Evolutionary conservation across 176 grass and related monocot genomes (phyloP).

Genomic region (Ananas comosus): DNA sequence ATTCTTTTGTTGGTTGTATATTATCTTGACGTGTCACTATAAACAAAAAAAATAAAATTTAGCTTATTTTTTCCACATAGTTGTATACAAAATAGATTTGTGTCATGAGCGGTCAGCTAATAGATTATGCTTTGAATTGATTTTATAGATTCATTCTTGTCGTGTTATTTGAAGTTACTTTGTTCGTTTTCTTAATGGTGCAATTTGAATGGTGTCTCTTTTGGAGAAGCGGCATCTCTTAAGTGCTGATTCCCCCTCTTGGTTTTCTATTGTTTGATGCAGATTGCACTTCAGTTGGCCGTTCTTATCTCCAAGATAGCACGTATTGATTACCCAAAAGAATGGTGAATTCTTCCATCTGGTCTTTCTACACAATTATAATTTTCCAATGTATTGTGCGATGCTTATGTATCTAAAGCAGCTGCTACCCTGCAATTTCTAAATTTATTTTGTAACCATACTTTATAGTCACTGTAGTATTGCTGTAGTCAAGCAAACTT

Average conservation of each 20-base stretch:
- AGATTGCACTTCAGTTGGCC: conserved; percentile 89
- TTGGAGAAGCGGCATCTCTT: neutral
- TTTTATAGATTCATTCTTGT: neutral
- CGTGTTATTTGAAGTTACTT: neutral
- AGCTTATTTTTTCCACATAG: neutral
- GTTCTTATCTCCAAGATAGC: conserved; percentile 97
- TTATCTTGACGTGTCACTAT: neutral
- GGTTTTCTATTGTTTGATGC: conserved; percentile 13
- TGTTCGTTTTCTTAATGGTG: neutral
- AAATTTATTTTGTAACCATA: too few relatives aligned
- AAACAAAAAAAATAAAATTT: neutral
- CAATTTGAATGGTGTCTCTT: neutral
- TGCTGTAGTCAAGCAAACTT: too few relatives aligned
- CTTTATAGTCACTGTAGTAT: too few relatives aligned
- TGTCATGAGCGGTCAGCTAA: neutral
- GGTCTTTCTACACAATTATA: conserved; percentile 11
- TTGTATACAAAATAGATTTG: conserved; percentile 1
- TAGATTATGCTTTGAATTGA: conserved; percentile 4
- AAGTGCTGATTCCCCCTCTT: neutral
- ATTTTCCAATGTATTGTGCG: neutral
- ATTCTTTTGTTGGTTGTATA: neutral
- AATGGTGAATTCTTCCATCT: conserved; percentile 50
- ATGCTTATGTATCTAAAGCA: neutral
- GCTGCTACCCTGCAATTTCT: neutral
- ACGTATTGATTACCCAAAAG: conserved; percentile 94